Conservation (phyloP, 305 asterid genomes). For the Plantago rigida region DNA sequence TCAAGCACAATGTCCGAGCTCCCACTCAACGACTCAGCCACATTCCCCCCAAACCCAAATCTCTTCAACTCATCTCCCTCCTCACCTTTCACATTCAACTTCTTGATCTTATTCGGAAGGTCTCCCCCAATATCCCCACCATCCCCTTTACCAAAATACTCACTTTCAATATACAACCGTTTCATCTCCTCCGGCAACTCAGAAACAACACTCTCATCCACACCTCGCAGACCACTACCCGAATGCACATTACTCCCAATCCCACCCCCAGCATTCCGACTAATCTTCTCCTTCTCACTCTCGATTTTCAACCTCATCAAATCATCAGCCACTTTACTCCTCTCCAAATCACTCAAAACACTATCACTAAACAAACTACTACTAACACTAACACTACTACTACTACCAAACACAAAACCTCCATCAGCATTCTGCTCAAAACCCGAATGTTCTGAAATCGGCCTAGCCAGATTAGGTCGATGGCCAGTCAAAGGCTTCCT, state of each 20-base stretch:
- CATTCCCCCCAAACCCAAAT: slow-evolving; percentile 21
- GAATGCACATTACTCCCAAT: slow-evolving; percentile 2
- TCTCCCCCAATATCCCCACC: slow-evolving; percentile 33
- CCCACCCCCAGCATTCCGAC: slow-evolving; percentile 29
- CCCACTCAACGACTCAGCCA: slow-evolving; percentile 19
- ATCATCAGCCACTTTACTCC: slow-evolving; percentile 39
- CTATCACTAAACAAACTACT: slow-evolving; percentile 23
- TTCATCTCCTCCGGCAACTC: slow-evolving; percentile 59
- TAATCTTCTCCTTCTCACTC: slow-evolving; percentile 26
- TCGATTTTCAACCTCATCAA: slow-evolving; percentile 43
- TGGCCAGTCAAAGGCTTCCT: slow-evolving; percentile 47
- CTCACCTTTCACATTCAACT: slow-evolving; percentile 45
- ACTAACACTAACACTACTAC: slow-evolving; percentile 11
- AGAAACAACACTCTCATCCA: slow-evolving; percentile 34
- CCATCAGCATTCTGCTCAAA: slow-evolving; percentile 29
- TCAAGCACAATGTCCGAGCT: slow-evolving; percentile 29
- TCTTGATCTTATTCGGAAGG: slow-evolving; percentile 50
- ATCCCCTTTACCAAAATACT: slow-evolving; percentile 26
- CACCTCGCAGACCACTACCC: slow-evolving; percentile 23
- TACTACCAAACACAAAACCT: slow-evolving; percentile 36
- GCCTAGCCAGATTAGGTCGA: slow-evolving; percentile 32
- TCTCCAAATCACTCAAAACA: slow-evolving; percentile 31
- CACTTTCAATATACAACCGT: slow-evolving; percentile 44
- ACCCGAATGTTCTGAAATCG: slow-evolving; percentile 32
- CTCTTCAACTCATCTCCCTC: slow-evolving; percentile 23